These are phyloP conservation scores for Penicillium flavigenum DNA, from an alignment of 495 filamentous ascomycete species.

Conservation along the genomic window DNA sequence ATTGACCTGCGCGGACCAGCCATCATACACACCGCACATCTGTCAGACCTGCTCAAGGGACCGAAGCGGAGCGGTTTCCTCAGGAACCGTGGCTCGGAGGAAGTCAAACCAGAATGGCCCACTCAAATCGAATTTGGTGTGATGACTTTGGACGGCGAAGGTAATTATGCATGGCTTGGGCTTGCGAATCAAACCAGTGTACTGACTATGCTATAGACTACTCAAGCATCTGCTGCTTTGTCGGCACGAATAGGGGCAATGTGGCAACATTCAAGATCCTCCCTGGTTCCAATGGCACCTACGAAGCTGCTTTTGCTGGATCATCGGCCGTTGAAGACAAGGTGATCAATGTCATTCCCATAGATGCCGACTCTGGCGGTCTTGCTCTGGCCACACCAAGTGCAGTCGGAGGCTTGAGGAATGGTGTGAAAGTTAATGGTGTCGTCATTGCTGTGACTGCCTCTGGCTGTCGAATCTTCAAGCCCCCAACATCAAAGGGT, in stretches of 20 bases:
- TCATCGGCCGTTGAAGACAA: constrained; percentile 63
- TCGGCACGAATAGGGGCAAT: constrained; percentile 81
- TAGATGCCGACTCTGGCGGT: constrained; percentile 74
- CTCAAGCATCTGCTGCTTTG: constrained; percentile 88
- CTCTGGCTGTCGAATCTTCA: constrained; percentile 78
- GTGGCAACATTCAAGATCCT: constrained; percentile 87
- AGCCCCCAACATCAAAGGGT: constrained; percentile 78
- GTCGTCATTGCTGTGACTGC: constrained; percentile 67
- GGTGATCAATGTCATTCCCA: constrained; percentile 72
- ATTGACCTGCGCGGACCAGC: constrained; percentile 86
- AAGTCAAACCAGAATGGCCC: constrained; percentile 64
- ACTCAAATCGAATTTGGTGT: constrained; percentile 86
- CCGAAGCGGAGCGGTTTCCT: constrained; percentile 70
- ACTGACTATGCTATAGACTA: constrained; percentile 57
- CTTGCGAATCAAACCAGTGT: neutral
- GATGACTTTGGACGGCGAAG: constrained; percentile 86
- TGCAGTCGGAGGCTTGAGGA: constrained; percentile 67
- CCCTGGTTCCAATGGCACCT: constrained; percentile 65
- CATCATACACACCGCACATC: constrained; percentile 71
- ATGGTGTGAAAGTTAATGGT: constrained; percentile 69
- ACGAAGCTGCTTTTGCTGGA: constrained; percentile 71
- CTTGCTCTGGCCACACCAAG: constrained; percentile 71
- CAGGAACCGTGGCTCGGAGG: constrained; percentile 46
- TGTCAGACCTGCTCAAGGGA: constrained; percentile 65
- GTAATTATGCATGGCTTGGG: constrained; percentile 31